Percentiles rank a stretch among this genome's conserved stretches.
Conservation (phyloP, 108 stramenopile species). For the Schizochytrium sp. region DNA sequence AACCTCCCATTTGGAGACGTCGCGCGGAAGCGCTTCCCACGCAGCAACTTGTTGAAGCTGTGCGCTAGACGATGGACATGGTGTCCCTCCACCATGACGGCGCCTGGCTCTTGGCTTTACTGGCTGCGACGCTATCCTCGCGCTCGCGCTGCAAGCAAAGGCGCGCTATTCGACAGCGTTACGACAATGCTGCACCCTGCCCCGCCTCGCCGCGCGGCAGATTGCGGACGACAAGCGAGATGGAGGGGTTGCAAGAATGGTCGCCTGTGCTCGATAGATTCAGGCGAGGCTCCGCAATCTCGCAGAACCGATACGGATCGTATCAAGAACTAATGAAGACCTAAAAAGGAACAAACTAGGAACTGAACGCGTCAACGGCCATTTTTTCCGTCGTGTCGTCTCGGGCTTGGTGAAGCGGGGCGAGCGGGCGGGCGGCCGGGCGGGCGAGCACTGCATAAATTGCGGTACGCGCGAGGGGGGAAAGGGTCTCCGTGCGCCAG, state of each 20-base stretch:
- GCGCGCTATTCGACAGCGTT: neutral
- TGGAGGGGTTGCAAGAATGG: neutral
- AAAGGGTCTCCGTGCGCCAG: no score
- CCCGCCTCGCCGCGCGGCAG: no score
- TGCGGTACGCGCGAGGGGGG: no score
- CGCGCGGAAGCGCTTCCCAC: slow-evolving; percentile 52
- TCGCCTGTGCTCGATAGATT: neutral
- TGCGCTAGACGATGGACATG: slow-evolving; percentile 60
- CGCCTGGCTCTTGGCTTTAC: no score
- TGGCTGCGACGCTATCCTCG: no score
- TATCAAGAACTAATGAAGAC: neutral
- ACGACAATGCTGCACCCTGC: neutral
- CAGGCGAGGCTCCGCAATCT: neutral
- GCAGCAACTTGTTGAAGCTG: slow-evolving; percentile 44
- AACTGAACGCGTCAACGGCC: neutral
- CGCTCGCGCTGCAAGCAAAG: neutral
- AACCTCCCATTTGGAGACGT: slow-evolving; percentile 59
- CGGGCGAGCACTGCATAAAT: no score
- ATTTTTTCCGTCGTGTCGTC: neutral
- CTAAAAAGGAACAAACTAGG: neutral
- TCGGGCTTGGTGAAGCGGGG: no score
- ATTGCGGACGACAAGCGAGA: neutral
- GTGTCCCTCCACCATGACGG: slow-evolving; percentile 56
- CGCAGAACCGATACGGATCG: neutral
- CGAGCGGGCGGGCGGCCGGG: no score